phyloP scores from a whole-genome alignment of 352 stramenopile genomes.

The Pythium brassicae region DNA sequence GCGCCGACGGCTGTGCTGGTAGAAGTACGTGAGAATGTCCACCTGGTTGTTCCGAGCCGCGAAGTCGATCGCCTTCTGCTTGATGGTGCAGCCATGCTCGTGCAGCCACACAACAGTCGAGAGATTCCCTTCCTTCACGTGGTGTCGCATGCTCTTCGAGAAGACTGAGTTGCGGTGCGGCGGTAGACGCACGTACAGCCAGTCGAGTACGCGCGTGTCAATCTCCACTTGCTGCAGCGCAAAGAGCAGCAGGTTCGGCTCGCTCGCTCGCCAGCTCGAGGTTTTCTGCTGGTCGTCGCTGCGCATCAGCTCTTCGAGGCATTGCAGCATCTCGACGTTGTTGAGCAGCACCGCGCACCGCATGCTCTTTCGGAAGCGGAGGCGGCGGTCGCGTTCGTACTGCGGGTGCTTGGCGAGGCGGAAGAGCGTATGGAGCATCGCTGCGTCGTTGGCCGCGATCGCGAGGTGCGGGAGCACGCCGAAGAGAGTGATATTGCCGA shows the following conservation, averaged over 20 bases:
- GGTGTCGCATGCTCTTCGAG: neutral
- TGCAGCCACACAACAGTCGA: neutral
- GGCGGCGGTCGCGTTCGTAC: neutral
- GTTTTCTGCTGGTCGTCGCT: no score
- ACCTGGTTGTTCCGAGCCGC: neutral
- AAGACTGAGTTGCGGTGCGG: neutral
- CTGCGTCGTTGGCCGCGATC: constrained; percentile 4
- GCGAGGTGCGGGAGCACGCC: constrained; percentile 5
- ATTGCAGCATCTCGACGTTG: neutral
- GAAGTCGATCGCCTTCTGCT: neutral
- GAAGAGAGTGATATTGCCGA: neutral
- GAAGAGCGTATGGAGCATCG: neutral
- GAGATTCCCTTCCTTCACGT: neutral
- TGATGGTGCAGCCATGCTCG: neutral
- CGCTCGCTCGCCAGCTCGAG: neutral
- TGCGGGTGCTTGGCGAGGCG: neutral
- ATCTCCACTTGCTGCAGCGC: neutral
- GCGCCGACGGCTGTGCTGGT: neutral
- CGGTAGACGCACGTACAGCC: neutral
- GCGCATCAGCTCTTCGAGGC: neutral
- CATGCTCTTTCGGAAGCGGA: neutral
- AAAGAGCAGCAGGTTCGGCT: constrained; percentile 1
- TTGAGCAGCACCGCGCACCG: constrained; percentile 5
- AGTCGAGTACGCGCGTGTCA: neutral
- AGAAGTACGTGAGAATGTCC: neutral